Evolutionary conservation across 371 early-diverging fungal species (phyloP), one percentile per base, ranked within the genome.

Genomic region (Mucor plumbeus): DNA sequence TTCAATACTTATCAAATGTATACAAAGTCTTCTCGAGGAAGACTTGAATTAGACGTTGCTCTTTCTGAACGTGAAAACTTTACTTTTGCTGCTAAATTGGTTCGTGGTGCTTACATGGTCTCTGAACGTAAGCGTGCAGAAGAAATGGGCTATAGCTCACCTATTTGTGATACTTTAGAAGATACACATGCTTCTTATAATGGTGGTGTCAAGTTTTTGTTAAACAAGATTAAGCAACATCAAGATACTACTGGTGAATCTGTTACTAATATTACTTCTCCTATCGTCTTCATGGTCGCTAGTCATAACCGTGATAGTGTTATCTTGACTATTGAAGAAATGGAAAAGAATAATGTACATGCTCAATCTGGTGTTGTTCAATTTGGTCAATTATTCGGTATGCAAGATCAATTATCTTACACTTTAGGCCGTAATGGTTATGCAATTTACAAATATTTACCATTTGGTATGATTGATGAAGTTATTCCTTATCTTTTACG

Each of bases 21-120:
- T 78, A 90, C 94, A 21, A 90, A 90, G 71, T 90, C 91, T 61
- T 83, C 92, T 5, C 74, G 80, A 40, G 74, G 75, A 50, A 87
- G 91, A 68, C 80, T 98, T 60, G 69, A 82, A 64, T 73, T 79
- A 56, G 95, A 97, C 82, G 83, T 85, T 47, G 90, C 87, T 62
- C 78, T 87, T 21, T 85, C 93, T 1, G 70, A 85, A 61, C 87
- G 91, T 38, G 83, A 86, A 68, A 89, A 91, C 58, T 92, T 89
- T 76, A 78, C 85, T 33, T 91, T 97, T 78, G 99, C 90, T 5
- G 91, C 90, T 64, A 98, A 98, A 75, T 81, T 98, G 21, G 99
- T 98, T 21, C 92, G 99, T 34, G 98, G 96, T 55, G 94, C 94
- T 15, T 93, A 97, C 86, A 95, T 98, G 94, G 90, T 88, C 54